phyloP scores from a whole-genome alignment of 371 early-diverging fungal genomes.

The Lichtheimia ornata region DNA sequence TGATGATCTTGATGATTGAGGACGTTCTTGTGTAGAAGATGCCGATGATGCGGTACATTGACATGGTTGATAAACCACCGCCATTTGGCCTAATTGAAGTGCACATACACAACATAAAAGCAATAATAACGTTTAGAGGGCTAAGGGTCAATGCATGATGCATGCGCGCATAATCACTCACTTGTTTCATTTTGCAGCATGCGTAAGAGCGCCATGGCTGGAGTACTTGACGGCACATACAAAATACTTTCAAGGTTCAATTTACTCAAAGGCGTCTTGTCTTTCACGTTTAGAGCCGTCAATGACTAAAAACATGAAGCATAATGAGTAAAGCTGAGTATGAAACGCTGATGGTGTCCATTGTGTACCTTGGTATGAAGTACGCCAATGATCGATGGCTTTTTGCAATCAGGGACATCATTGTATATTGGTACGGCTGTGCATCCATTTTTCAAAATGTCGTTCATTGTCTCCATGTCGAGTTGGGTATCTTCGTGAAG shows the following conservation, averaged over 20 bases:
- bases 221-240: conserved; percentile 6
- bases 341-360: neutral
- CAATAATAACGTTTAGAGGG: neutral
- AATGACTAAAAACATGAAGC: conserved; percentile 24
- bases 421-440: conserved; percentile 56
- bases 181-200: conserved; percentile 10
- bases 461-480: conserved; percentile 45
- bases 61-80: neutral
- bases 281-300: conserved; percentile 61
- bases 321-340: neutral
- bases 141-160: neutral
- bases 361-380: conserved; percentile 63
- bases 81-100: conserved; percentile 6
- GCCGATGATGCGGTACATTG: neutral
- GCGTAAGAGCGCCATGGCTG: conserved; percentile 1
- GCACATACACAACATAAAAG: neutral
- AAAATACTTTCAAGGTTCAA: conserved; percentile 59
- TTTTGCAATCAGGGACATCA: neutral
- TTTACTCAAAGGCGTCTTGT: conserved; percentile 53
- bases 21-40: neutral
- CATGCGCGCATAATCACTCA: conserved; percentile 16
- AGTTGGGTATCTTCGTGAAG: conserved; percentile 49
- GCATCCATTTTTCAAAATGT: conserved; percentile 65
- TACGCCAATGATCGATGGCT: conserved; percentile 59
- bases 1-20: neutral